Conservation (phyloP, 208 protist genomes). For the Jaenimonas drosophilae region DNA sequence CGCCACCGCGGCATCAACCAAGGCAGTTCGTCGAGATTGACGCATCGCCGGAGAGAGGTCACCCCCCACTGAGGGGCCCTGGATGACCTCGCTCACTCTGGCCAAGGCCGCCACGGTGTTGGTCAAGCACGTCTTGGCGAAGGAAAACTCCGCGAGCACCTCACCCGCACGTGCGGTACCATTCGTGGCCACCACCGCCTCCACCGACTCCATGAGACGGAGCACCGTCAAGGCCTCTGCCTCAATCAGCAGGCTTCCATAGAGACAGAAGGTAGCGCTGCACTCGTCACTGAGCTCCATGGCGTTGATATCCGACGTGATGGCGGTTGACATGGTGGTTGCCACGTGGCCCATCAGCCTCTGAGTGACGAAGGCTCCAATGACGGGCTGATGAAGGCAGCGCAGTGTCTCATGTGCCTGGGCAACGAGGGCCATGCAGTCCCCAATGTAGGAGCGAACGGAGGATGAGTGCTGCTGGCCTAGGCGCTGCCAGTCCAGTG, state of each 20-base stretch:
- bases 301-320: conserved; percentile 54
- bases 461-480: conserved; percentile 34
- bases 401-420: conserved; percentile 59
- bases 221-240: conserved; percentile 62
- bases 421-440: conserved; percentile 62
- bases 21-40: too few species aligned
- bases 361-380: conserved; percentile 66
- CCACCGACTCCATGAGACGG: conserved; percentile 36
- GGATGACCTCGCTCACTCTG: too few species aligned
- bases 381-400: conserved; percentile 55
- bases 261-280: conserved; percentile 50
- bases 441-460: conserved; percentile 74
- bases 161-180: conserved; percentile 6
- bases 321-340: conserved; percentile 39
- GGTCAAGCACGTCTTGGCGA: conserved; percentile 7
- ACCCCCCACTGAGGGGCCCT: too few species aligned
- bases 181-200: conserved; percentile 16
- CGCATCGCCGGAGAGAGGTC: too few species aligned
- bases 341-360: conserved; percentile 62
- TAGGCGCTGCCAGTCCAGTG: conserved; percentile 81
- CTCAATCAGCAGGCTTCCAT: conserved; percentile 66
- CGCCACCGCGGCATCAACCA: too few species aligned
- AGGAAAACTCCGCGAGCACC: conserved; percentile 28
- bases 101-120: too few species aligned
- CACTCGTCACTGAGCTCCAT: conserved; percentile 79